phyloP scores from a whole-genome alignment of 2,329 filamentous ascomycete genomes.

The Fusarium nurragi region DNA sequence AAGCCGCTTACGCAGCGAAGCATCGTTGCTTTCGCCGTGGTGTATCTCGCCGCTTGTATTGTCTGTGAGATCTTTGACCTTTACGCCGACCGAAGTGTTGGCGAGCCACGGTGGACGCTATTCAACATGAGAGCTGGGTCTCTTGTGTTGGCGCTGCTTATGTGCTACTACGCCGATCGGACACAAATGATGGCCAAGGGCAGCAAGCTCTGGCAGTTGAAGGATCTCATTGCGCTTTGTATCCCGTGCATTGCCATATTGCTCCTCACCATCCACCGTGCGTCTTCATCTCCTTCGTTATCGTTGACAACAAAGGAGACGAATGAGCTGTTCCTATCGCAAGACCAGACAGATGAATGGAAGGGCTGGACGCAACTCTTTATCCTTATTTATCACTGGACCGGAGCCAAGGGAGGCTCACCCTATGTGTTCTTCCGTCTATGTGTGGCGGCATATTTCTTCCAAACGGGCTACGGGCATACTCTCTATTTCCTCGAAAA shows the following conservation, averaged over 20 bases:
- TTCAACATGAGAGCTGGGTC: constrained; percentile 38
- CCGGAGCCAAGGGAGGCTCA: constrained; percentile 55
- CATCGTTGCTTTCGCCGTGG: constrained; percentile 24
- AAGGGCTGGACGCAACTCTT: constrained; percentile 71
- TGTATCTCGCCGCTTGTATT: constrained; percentile 27
- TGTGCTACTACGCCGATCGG: constrained; percentile 42
- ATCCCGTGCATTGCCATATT: neutral
- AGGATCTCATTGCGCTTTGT: constrained; percentile 28
- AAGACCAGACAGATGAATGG: constrained; percentile 67
- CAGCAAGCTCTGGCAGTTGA: constrained; percentile 6
- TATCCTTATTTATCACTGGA: constrained; percentile 65
- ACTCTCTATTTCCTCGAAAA: constrained; percentile 65
- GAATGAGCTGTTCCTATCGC: neutral
- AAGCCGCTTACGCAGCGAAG: constrained; percentile 14
- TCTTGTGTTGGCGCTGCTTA: constrained; percentile 34
- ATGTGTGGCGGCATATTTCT: constrained; percentile 66
- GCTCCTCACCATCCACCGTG: constrained; percentile 23
- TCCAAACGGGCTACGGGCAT: constrained; percentile 70
- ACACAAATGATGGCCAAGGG: constrained; percentile 44
- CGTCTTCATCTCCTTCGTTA: rapidly evolving
- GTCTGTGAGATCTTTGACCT: constrained; percentile 24
- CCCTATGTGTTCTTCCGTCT: constrained; percentile 65
- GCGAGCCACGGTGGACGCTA: constrained; percentile 1
- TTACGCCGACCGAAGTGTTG: neutral
- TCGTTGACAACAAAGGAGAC: neutral